Evolutionary conservation across 1,139 yeast genomes (phyloP).

Genomic region (Pichia terricola): DNA sequence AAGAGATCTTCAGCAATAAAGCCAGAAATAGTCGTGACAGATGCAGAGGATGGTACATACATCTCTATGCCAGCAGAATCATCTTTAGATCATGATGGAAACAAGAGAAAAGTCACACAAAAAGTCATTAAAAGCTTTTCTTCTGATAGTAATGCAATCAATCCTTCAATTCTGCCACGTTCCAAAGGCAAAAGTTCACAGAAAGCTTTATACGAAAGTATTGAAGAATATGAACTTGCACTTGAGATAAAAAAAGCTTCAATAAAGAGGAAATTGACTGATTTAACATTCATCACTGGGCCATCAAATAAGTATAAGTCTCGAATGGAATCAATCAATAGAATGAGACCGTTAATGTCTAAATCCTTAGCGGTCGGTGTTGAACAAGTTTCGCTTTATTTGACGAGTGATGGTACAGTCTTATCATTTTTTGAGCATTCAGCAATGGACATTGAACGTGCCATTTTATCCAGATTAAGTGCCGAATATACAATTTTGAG

Average conservation of each 20-base stretch:
- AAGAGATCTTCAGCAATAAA: neutral
- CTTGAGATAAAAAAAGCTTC: conserved; percentile 9
- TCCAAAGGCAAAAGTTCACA: neutral
- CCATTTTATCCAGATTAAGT: conserved; percentile 36
- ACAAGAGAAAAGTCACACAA: no score
- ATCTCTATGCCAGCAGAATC: no score
- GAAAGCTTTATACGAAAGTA: neutral
- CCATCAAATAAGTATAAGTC: conserved; percentile 21
- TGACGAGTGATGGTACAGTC: conserved; percentile 34
- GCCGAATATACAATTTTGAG: conserved; percentile 37
- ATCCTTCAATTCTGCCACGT: conserved; percentile 4
- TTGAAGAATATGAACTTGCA: conserved; percentile 5
- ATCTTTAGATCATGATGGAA: no score
- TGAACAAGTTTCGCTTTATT: conserved; percentile 43
- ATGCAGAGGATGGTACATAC: no score
- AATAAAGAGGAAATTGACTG: conserved; percentile 24
- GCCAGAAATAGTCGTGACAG: no score
- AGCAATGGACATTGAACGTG: conserved; percentile 39
- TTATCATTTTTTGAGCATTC: conserved; percentile 47
- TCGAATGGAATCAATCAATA: conserved; percentile 29
- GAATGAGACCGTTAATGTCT: conserved; percentile 35
- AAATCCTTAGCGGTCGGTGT: conserved; percentile 39
- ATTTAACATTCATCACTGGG: conserved; percentile 15
- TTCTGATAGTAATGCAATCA: neutral
- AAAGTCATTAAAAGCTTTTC: no score